Percentiles rank a stretch among this genome's conserved stretches.
Conservation (phyloP, 441 rosid species). For the Gossypium davidsonii region DNA sequence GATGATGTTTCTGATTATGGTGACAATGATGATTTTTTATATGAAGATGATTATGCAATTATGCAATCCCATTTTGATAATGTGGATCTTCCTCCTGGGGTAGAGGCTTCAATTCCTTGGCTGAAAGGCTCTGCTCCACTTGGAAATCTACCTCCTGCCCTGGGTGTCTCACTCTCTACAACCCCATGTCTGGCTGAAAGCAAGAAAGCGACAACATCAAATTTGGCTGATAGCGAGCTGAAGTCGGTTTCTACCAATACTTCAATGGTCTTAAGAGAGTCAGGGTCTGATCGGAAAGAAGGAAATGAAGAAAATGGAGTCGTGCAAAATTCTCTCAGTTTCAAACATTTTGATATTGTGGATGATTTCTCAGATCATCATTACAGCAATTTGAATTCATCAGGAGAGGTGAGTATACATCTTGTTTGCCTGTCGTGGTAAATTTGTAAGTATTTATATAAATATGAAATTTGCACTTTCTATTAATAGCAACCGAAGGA, state of each 20-base stretch:
- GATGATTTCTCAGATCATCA: conserved; percentile 54
- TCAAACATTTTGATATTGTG: conserved; percentile 48
- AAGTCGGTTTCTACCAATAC: conserved; percentile 21
- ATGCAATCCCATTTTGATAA: conserved; percentile 45
- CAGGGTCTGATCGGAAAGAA: conserved; percentile 17
- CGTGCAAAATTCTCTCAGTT: conserved; percentile 18
- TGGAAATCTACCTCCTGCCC: conserved; percentile 9
- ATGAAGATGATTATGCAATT: conserved; percentile 31
- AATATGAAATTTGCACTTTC: not conserved
- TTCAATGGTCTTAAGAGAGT: conserved; percentile 23
- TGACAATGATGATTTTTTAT: conserved; percentile 14
- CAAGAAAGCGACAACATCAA: conserved; percentile 6
- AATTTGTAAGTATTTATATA: not conserved
- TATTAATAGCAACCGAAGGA: conserved; percentile 31
- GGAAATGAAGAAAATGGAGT: conserved; percentile 20
- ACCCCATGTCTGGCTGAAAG: conserved; percentile 10
- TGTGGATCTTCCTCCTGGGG: conserved; percentile 55
- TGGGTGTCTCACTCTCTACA: conserved; percentile 17
- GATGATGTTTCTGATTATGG: conserved; percentile 30
- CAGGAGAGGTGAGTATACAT: conserved; percentile 26
- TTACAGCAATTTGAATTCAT: conserved; percentile 23
- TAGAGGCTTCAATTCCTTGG: conserved; percentile 48
- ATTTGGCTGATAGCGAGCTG: conserved; percentile 17
- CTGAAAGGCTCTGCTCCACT: conserved; percentile 25
- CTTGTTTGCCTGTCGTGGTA: not conserved